phyloP scores from a whole-genome alignment of 1,284 basidiomycete species.

The Tilletia horrida region DNA sequence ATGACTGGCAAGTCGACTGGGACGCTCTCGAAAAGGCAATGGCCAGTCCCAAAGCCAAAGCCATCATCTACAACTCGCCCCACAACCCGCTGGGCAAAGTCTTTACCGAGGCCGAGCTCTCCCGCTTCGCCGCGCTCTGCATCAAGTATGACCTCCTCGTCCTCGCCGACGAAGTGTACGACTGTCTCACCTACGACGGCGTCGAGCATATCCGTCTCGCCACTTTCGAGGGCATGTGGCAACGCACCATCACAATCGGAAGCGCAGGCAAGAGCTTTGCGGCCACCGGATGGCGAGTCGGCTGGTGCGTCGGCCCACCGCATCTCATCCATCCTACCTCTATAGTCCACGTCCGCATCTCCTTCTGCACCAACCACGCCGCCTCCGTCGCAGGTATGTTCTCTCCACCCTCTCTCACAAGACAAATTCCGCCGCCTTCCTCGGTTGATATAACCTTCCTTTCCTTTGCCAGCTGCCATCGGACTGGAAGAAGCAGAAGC shows the following conservation, averaged over 20 bases:
- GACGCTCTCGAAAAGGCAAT: slow-evolving; percentile 69
- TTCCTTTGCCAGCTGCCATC: slow-evolving; percentile 30
- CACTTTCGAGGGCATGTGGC: slow-evolving; percentile 79
- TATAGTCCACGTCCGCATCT: slow-evolving; percentile 86
- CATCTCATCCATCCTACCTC: slow-evolving; percentile 80
- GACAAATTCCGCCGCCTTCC: too few species aligned
- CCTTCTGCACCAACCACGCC: slow-evolving; percentile 89
- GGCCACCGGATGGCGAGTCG: slow-evolving; percentile 95
- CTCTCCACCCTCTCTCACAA: neutral
- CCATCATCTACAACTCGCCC: slow-evolving; percentile 65
- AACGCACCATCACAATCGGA: slow-evolving; percentile 77
- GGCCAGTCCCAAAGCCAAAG: slow-evolving; percentile 83
- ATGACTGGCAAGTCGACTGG: slow-evolving; percentile 60
- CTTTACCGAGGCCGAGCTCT: slow-evolving; percentile 77
- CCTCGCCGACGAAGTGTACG: slow-evolving; percentile 90
- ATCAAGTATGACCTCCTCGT: slow-evolving; percentile 89
- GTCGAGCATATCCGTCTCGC: slow-evolving; percentile 88
- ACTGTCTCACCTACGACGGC: slow-evolving; percentile 83
- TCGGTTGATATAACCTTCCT: neutral
- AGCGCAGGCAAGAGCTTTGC: slow-evolving; percentile 85
- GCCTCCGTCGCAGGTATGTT: slow-evolving; percentile 63
- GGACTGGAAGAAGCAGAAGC: slow-evolving; percentile 68
- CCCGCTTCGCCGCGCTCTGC: slow-evolving; percentile 77
- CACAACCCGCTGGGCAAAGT: slow-evolving; percentile 80
- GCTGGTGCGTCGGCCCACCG: slow-evolving; percentile 85